These are phyloP conservation scores for Ilyonectria destructans DNA, from an alignment of 2,329 filamentous ascomycete genomes.

Conservation along the genomic window DNA sequence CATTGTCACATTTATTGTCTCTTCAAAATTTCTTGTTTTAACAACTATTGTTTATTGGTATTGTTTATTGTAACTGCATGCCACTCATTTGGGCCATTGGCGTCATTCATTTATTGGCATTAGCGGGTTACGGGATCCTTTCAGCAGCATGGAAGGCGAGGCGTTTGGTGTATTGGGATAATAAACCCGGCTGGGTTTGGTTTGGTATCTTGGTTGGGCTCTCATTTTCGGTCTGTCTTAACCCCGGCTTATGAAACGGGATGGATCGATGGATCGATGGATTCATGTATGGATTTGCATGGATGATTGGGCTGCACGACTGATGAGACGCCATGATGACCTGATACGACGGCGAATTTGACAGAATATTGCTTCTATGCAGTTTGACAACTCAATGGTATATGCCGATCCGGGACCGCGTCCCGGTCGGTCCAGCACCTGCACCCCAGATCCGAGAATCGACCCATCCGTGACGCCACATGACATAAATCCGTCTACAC, in stretches of 20 bases:
- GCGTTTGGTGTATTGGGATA: constrained; percentile 36
- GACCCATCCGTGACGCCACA: constrained; percentile 50
- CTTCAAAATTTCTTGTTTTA: constrained; percentile 40
- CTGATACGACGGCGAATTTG: constrained; percentile 45
- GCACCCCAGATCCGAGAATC: constrained; percentile 46
- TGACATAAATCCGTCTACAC: constrained; percentile 24
- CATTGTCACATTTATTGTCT: constrained; percentile 13
- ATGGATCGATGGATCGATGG: constrained; percentile 36
- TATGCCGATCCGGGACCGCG: constrained; percentile 29
- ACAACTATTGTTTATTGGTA: constrained; percentile 29
- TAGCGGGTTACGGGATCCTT: constrained; percentile 24
- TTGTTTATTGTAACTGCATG: constrained; percentile 14
- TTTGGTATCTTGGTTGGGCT: constrained; percentile 19
- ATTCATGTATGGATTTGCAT: constrained; percentile 28
- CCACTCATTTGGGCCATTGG: background rate
- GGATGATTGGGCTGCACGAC: constrained; percentile 37
- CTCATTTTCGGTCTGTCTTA: constrained; percentile 6
- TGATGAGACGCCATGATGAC: constrained; percentile 44
- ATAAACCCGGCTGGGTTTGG: constrained; percentile 22
- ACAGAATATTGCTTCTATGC: constrained; percentile 34
- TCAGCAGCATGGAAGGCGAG: constrained; percentile 33
- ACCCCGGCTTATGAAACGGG: constrained; percentile 37
- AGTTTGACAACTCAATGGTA: constrained; percentile 36
- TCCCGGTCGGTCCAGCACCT: constrained; percentile 38
- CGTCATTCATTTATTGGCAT: constrained; percentile 16